Base-by-base conservation (phyloP, 805 yeast species). In the Geotrichum ghanense region DNA sequence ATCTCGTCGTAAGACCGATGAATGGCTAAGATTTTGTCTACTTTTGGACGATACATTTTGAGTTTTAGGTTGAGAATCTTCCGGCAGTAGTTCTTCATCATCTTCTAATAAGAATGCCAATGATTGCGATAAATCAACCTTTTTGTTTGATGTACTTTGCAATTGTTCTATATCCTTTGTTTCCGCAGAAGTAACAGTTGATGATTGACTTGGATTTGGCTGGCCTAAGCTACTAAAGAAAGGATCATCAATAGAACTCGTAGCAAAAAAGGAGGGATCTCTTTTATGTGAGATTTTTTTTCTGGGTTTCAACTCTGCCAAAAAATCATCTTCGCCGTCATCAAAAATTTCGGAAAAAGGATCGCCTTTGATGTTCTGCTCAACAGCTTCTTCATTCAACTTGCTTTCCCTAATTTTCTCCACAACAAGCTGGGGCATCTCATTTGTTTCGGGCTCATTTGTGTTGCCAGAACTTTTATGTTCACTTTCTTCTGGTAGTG, bases 31-130 rank as follows among this genome's bases (percentile, higher is more conserved):
- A 21, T 27, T 37, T 39, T 17, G 45, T n/a, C 23, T 42, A 21
- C 45, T 34, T 22, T 20, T 45, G 26, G 40, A 39, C 16, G 10
- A 12, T 9, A 17, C 24, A 44, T 7, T 14, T 24, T 24, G 35
- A 23, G 26, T 44, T 17, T 44, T 42, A 19, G 43, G 24, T 2
- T 26, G 51, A 12, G 24, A 47, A 16, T 60, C 63, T 16, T 62
- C 66, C 7, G 58, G 48, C 9, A 58, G 50, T 17, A 62, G 50
- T 9, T 53, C 39, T 19, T 63, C 67, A 17, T 63, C 66, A 35
- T 63, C 67, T 12, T 50, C 56, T 3, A 55, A 65, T 45, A 63
- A 47, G 44, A 63, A 63, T 3, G 64, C 53, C 23, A 63, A 52
- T n/a, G 53, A 48, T n/a, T 46, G 27, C 6, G 50, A 27, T 17